phyloP scores from a whole-genome alignment of 495 filamentous ascomycete species.

The Massariosphaeria phaeospora region DNA sequence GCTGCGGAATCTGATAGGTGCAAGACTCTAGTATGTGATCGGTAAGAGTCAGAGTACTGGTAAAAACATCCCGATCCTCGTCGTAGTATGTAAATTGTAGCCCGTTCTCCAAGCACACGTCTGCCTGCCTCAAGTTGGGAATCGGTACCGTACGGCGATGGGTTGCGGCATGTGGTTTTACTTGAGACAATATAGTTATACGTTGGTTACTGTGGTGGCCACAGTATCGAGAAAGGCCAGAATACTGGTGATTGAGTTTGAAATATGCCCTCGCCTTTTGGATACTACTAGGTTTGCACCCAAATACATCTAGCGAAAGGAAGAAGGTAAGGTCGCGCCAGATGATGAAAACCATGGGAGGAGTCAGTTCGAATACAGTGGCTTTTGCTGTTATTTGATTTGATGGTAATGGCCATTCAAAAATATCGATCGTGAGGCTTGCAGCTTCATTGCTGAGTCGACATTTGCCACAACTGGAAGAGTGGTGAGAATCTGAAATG shows the following conservation, averaged over 20 bases:
- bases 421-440: constrained; percentile 46
- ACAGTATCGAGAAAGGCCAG: background rate
- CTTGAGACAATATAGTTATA: constrained; percentile 3
- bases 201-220: background rate
- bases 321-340: constrained; percentile 54
- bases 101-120: constrained; percentile 27
- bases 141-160: constrained; percentile 35
- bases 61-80: background rate
- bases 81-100: constrained; percentile 29
- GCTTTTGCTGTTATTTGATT: constrained; percentile 40
- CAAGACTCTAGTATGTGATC: constrained; percentile 7
- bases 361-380: constrained; percentile 54
- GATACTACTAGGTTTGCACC: too few relatives aligned
- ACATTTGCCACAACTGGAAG: constrained; percentile 38
- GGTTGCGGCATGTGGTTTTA: constrained; percentile 8
- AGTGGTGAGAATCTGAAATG: constrained; percentile 26
- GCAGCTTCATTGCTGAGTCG: constrained; percentile 30
- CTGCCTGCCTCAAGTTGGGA: constrained; percentile 8
- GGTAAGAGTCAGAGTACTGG: background rate
- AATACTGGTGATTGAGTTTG: constrained; percentile 4
- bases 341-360: constrained; percentile 43
- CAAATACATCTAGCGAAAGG: constrained; percentile 37
- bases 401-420: constrained; percentile 61
- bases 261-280: too few relatives aligned
- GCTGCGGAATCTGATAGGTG: constrained; percentile 23